phyloP scores from a whole-genome alignment of 352 stramenopile species.

The Pythium biforme region DNA sequence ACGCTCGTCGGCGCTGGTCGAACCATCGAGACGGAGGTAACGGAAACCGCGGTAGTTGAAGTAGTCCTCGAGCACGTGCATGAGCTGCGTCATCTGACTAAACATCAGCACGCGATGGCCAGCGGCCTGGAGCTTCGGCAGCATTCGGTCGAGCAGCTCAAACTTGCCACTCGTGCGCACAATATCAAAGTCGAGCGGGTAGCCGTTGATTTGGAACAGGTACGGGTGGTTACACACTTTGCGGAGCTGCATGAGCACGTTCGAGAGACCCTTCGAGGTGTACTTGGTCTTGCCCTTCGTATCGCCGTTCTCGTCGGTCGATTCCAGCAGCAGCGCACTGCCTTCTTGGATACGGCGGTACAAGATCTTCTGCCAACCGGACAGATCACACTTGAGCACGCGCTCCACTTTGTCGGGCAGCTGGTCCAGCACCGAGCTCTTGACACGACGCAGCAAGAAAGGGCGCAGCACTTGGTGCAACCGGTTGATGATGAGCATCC shows the following conservation, averaged over 20 bases:
- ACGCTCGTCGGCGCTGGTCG: slow-evolving; percentile 94
- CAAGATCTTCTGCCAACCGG: slow-evolving; percentile 87
- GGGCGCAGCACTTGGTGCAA: slow-evolving; percentile 84
- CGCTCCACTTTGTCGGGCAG: slow-evolving; percentile 86
- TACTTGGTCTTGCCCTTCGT: slow-evolving; percentile 82
- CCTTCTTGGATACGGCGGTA: slow-evolving; percentile 88
- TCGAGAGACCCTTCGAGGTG: slow-evolving; percentile 81
- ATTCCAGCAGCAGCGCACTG: slow-evolving; percentile 80
- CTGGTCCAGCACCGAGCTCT: slow-evolving; percentile 84
- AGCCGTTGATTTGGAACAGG: slow-evolving; percentile 82
- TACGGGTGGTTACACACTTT: slow-evolving; percentile 91
- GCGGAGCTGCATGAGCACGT: slow-evolving; percentile 87
- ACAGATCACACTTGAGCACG: slow-evolving; percentile 86
- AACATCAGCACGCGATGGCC: slow-evolving; percentile 92
- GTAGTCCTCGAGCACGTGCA: slow-evolving; percentile 91
- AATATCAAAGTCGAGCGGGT: slow-evolving; percentile 86
- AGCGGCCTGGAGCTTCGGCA: slow-evolving; percentile 92
- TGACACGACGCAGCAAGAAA: slow-evolving; percentile 83
- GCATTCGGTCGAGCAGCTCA: slow-evolving; percentile 96
- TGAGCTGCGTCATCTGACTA: slow-evolving; percentile 89
- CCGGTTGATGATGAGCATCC: slow-evolving; percentile 88
- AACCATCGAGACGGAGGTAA: slow-evolving; percentile 96
- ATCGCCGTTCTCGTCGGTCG: slow-evolving; percentile 53
- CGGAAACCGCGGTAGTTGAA: slow-evolving; percentile 90
- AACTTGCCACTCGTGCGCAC: slow-evolving; percentile 92